These are phyloP conservation scores for Alternaria sp. DNA, from an alignment of 2,329 filamentous ascomycete genomes.

Conservation along the genomic window DNA sequence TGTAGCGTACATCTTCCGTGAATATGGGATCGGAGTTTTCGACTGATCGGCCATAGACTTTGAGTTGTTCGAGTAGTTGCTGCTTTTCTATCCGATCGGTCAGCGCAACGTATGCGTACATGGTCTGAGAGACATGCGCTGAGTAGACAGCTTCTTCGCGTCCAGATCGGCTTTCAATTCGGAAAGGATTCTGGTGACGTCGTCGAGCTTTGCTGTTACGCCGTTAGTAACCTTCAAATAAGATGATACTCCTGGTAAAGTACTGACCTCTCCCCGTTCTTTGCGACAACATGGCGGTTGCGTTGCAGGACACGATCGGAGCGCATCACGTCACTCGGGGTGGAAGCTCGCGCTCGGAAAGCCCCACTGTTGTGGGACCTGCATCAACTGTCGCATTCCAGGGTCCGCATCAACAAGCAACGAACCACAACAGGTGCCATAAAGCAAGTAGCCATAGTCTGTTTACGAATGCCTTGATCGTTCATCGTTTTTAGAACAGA, in stretches of 20 bases:
- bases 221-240: no score
- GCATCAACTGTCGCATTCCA: slow-evolving; percentile 1
- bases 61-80: slow-evolving; percentile 67
- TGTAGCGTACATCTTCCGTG: slow-evolving; percentile 68
- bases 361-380: slow-evolving; percentile 16
- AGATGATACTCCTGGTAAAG: no score
- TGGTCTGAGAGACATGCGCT: slow-evolving; percentile 57
- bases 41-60: slow-evolving; percentile 77
- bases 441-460: background rate
- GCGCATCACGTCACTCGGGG: background rate
- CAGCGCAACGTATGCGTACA: slow-evolving; percentile 1
- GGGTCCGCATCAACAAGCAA: slow-evolving; percentile 3
- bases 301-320: background rate
- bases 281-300: slow-evolving; percentile 12
- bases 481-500: background rate
- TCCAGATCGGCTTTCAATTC: slow-evolving; percentile 68
- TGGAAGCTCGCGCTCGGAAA: slow-evolving; percentile 8
- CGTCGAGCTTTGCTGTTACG: slow-evolving; percentile 66
- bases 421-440: background rate
- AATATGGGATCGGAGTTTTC: slow-evolving; percentile 81
- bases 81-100: slow-evolving; percentile 62
- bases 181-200: slow-evolving; percentile 69
- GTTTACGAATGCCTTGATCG: background rate
- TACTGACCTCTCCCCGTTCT: slow-evolving; percentile 25
- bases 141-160: slow-evolving; percentile 62